These are phyloP conservation scores for Pulveroboletus ravenelii DNA, from an alignment of 768 basidiomycete genomes.

Conservation along the genomic window DNA sequence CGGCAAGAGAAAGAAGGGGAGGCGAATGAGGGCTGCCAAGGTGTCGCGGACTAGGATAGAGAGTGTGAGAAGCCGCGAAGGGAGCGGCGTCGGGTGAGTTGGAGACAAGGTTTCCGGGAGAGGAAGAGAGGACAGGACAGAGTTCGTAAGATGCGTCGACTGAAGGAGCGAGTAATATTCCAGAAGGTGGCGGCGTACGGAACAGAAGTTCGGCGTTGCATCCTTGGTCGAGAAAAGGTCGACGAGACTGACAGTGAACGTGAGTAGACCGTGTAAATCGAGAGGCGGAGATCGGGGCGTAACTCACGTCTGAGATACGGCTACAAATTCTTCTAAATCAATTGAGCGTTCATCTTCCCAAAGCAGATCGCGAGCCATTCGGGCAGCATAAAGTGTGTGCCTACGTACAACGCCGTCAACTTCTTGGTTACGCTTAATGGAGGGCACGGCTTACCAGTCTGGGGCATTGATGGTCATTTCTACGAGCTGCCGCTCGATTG, in stretches of 20 bases:
- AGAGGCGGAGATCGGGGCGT: constrained; percentile 18
- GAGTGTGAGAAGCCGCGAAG: constrained; percentile 79
- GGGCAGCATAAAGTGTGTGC: constrained; percentile 86
- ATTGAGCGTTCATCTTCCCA: constrained; percentile 82
- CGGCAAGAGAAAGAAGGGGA: constrained; percentile 89
- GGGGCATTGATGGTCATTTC: constrained; percentile 86
- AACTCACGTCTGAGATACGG: constrained; percentile 86
- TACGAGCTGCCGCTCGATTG: constrained; percentile 65
- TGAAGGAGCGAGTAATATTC: constrained; percentile 86
- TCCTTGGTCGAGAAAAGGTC: constrained; percentile 79
- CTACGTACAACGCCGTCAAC: constrained; percentile 38
- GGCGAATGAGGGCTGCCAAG: constrained; percentile 58
- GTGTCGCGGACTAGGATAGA: constrained; percentile 76
- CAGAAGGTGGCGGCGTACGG: constrained; percentile 66
- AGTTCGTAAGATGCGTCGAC: constrained; percentile 78
- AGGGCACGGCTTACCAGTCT: constrained; percentile 67
- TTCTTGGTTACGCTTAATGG: constrained; percentile 10
- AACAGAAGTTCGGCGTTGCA: constrained; percentile 52
- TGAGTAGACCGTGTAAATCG: constrained; percentile 19
- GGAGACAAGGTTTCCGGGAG: constrained; percentile 84
- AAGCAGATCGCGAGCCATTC: constrained; percentile 91
- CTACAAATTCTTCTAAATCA: constrained; percentile 74
- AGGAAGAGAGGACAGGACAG: constrained; percentile 77
- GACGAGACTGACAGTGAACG: constrained; percentile 56
- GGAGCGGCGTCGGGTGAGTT: constrained; percentile 59